Evolutionary conservation across 192 early-diverging fungal genomes (phyloP), one percentile per base, ranked within the genome.

Genomic region (Umbelopsis ramanniana): DNA sequence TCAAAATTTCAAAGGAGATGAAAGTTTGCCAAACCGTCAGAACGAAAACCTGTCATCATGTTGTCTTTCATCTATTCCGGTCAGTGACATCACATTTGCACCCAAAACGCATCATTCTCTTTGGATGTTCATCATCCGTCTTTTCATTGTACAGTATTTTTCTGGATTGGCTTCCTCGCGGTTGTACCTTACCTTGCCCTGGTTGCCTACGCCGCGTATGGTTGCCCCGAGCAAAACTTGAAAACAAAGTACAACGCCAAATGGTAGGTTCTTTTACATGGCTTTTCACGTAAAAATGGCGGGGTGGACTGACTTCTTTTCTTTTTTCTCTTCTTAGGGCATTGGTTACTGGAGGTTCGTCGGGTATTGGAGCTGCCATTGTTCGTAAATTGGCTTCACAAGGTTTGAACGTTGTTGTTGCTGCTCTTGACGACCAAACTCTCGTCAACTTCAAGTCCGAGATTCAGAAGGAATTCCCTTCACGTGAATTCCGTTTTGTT

Each of bases 331-430:
- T 43, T 23, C 23, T 46, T 22, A 81, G 79, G 87, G 87, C 87
- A 21, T 70, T 89, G 15, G 87, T 89, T 4, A 88, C 87, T 7
- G 86, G 86, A 76, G 87, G 87, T 23, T 80, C 77, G 3, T 85
- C 85, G 22, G 87, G 87, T 40, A 89, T 89, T 73, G 87, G 87
- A 5, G 78, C 82, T 48, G 76, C 84, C 40, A 85, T 89, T 69
- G 82, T 81, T n/a, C 69, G 79, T 23, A 80, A 82, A 47, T 74
- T 87, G 38, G 84, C 87, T 69, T 52, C 46, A 23, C 83, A 89
- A 54, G 83, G 83, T 21, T 68, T 89, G 26, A 89, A 85, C 55
- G 80, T 89, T 19, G 87, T 89, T 21, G 70, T 89, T 60, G 86
- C 75, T 70, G 87, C 87, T 22, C 79, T 89, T 11, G 83, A 87